These are phyloP conservation scores for Pseudocercospora fijiensis DNA, from an alignment of 2,329 filamentous ascomycete species.

Conservation along the genomic window DNA sequence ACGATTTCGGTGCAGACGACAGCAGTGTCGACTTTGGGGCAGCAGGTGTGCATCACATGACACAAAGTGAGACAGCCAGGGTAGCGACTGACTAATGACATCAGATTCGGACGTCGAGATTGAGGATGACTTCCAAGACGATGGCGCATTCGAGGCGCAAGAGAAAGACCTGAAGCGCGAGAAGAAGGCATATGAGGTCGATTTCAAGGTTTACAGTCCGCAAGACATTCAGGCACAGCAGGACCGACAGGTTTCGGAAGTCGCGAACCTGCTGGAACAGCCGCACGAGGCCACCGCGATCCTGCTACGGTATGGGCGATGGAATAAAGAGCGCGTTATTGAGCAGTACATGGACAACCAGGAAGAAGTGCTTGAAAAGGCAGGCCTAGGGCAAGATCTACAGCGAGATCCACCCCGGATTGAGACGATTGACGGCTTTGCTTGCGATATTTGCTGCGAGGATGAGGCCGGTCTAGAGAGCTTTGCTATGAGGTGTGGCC, in stretches of 20 bases:
- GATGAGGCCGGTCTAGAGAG: conserved; percentile 74
- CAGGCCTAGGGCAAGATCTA: conserved; percentile 71
- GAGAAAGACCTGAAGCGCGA: conserved; percentile 72
- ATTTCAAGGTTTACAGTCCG: conserved; percentile 78
- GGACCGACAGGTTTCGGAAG: conserved; percentile 80
- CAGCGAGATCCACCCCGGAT: conserved; percentile 61
- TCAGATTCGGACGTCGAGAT: conserved; percentile 53
- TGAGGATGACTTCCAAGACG: conserved; percentile 57
- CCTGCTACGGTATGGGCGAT: conserved; percentile 80
- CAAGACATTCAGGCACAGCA: conserved; percentile 81
- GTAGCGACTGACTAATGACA: conserved; percentile 15
- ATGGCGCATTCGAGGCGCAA: conserved; percentile 61
- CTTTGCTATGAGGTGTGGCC: conserved; percentile 92
- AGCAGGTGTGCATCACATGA: conserved; percentile 39
- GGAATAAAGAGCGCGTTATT: conserved; percentile 94
- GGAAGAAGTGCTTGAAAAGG: conserved; percentile 75
- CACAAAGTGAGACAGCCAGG: neutral
- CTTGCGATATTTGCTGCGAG: conserved; percentile 95
- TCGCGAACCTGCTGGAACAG: conserved; percentile 86
- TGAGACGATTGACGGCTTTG: conserved; percentile 71
- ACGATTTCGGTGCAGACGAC: conserved; percentile 58
- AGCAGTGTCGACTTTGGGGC: conserved; percentile 60
- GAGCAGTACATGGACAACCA: conserved; percentile 94
- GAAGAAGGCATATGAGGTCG: conserved; percentile 76
- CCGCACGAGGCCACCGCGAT: conserved; percentile 88